A percentile compares a stretch with the other conserved stretches of the same genome.
These are phyloP conservation scores for Silene uniflora DNA, from an alignment of 148 eudicot genomes.

Conservation along the genomic window DNA sequence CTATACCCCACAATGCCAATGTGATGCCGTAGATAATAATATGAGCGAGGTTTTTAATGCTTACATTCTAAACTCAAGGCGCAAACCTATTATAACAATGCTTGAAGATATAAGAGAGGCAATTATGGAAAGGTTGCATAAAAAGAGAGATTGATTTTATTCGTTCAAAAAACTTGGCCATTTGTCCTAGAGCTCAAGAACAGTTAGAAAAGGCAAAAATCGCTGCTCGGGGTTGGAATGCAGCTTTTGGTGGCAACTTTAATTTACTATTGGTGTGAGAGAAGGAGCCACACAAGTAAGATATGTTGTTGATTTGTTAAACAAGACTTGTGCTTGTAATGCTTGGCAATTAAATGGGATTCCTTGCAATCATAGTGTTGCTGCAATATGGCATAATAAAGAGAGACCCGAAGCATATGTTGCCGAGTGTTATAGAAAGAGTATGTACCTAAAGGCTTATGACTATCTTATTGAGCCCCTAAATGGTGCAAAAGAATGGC, in stretches of 20 bases:
- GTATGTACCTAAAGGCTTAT: background rate
- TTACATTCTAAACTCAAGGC: no score
- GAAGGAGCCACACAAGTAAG: conserved; percentile 5
- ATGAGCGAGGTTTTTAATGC: no score
- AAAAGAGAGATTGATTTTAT: background rate
- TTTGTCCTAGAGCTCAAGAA: background rate
- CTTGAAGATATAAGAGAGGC: no score
- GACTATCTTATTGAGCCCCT: background rate
- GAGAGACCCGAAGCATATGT: background rate
- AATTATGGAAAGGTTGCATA: background rate
- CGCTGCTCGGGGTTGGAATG: background rate
- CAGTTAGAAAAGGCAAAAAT: background rate
- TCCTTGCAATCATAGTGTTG: background rate
- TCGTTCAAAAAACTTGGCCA: background rate
- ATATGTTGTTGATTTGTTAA: background rate
- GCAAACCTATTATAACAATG: no score
- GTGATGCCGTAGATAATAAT: background rate
- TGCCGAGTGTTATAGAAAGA: background rate
- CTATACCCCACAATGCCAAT: background rate
- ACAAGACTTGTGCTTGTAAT: background rate
- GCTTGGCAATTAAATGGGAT: conserved; percentile 3
- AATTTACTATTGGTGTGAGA: background rate
- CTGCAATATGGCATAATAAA: background rate
- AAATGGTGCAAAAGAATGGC: conserved; percentile 13
- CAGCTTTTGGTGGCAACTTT: background rate